Conservation (phyloP, 2,329 filamentous ascomycete species). For the Dothidotthia symphoricarpi region DNA sequence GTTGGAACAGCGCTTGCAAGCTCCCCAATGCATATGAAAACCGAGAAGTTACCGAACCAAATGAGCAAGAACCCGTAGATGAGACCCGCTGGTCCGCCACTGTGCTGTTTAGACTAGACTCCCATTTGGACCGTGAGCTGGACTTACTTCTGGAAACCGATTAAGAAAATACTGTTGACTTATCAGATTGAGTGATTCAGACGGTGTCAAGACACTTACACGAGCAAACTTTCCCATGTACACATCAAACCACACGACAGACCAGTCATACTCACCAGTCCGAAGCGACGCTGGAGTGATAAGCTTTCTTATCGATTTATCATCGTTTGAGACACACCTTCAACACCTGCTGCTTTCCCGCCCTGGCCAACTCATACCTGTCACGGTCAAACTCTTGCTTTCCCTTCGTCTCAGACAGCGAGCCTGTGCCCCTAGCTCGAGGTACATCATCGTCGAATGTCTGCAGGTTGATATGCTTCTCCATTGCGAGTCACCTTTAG, state of each 20-base stretch:
- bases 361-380: constrained; percentile 36
- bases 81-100: constrained; percentile 39
- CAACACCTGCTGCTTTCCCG: constrained; percentile 38
- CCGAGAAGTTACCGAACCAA: constrained; percentile 41
- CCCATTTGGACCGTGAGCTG: not conserved
- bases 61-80: constrained; percentile 41
- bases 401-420: constrained; percentile 26
- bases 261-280: constrained; percentile 39
- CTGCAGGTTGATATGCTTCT: constrained; percentile 32
- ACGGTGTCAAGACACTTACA: constrained; percentile 22
- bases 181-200: constrained; percentile 1
- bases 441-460: constrained; percentile 27
- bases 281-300: constrained; percentile 36
- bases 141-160: constrained; percentile 39
- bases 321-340: constrained; percentile 24
- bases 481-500: constrained; percentile 18
- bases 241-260: constrained; percentile 40
- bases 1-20: constrained; percentile 42
- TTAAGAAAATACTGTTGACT: constrained; percentile 29
- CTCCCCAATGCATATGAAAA: constrained; percentile 39
- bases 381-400: constrained; percentile 31
- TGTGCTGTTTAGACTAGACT: constrained; percentile 10
- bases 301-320: constrained; percentile 3
- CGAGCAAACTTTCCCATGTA: constrained; percentile 40
- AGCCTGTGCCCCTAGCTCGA: constrained; percentile 20